Evolutionary conservation across 176 grass and related monocot species (phyloP).

Genomic region (Oryza longistaminata): DNA sequence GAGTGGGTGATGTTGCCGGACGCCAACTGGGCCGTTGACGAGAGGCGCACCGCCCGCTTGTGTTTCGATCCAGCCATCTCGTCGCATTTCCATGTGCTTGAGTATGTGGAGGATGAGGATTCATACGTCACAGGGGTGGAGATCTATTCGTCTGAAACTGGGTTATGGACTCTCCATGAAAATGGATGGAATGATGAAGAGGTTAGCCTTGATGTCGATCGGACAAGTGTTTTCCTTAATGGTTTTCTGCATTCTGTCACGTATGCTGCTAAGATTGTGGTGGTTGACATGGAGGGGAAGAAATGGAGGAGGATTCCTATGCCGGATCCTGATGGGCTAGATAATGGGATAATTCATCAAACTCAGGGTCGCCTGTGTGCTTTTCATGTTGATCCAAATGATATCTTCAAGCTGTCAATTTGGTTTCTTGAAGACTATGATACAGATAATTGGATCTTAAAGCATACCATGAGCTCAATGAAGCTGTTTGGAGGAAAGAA

Average conservation of each 20-base stretch:
- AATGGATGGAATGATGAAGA: neutral
- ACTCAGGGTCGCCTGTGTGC: neutral
- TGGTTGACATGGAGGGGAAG: neutral
- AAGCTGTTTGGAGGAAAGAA: neutral
- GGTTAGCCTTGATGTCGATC: neutral
- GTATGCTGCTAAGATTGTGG: neutral
- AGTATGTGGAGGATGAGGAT: neutral
- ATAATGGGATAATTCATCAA: neutral
- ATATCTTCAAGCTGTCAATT: neutral
- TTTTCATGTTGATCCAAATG: neutral
- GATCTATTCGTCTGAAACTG: neutral
- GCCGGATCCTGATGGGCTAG: neutral
- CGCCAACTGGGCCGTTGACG: neutral
- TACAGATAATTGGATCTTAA: neutral
- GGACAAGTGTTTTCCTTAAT: neutral
- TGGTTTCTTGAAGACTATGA: neutral
- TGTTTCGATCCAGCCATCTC: neutral
- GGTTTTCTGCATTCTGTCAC: neutral
- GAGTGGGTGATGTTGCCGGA: neutral
- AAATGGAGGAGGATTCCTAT: neutral
- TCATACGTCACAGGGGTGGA: neutral
- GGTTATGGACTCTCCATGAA: neutral
- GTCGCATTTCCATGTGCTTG: neutral
- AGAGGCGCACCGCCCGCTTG: neutral
- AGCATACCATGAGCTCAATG: neutral